Percentiles rank a stretch among this genome's conserved stretches.
phyloP scores from a whole-genome alignment of 345 rosid genomes.

The Boechera retrofracta region DNA sequence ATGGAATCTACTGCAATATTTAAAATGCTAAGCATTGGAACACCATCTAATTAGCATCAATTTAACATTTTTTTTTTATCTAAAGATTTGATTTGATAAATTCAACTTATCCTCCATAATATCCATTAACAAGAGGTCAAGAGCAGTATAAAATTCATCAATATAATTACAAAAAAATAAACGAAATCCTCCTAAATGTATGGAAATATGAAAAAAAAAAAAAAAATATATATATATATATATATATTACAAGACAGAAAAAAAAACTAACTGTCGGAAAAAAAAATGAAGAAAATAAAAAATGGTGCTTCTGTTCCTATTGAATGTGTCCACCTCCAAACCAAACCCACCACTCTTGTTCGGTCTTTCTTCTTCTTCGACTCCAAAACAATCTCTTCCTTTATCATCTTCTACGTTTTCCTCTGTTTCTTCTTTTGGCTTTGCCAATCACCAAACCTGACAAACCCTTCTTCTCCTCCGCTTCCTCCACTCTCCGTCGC shows the following conservation, averaged over 20 bases:
- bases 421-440: conserved; percentile 26
- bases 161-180: too few species aligned
- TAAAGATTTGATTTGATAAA: too few species aligned
- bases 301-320: conserved; percentile 9
- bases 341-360: conserved; percentile 32
- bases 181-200: too few species aligned
- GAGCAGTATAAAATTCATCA: too few species aligned
- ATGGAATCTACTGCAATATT: too few species aligned
- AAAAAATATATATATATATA: too few species aligned
- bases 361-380: conserved; percentile 13
- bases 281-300: conserved; percentile 5
- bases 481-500: conserved; percentile 22
- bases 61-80: too few species aligned
- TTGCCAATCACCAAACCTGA: conserved; percentile 40
- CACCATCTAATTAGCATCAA: too few species aligned
- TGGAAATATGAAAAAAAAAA: too few species aligned
- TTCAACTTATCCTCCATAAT: too few species aligned
- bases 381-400: conserved; percentile 19
- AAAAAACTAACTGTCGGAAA: not conserved
- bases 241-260: not conserved
- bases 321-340: conserved; percentile 26
- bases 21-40: too few species aligned
- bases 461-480: conserved; percentile 30
- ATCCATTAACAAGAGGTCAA: too few species aligned
- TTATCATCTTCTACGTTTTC: conserved; percentile 6